Base-by-base conservation (phyloP, 176 grass and related monocot species). In the Thinopyrum elongatum region DNA sequence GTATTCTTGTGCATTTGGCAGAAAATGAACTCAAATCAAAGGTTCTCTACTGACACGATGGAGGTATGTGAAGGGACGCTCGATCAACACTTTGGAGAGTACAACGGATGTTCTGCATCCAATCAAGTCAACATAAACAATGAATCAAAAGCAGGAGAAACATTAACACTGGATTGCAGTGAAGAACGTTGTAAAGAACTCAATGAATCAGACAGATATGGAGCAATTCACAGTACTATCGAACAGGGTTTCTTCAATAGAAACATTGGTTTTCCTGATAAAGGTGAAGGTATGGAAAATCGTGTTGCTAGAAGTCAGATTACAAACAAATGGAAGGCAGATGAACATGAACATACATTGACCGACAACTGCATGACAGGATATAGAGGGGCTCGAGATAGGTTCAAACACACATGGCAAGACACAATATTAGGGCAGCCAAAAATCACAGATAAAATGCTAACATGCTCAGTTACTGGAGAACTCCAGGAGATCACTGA, bases 1-100 rank as follows among this genome's bases (percentile, higher is more conserved):
- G 25, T 86, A 21, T 65, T 81, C 59, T 73, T 94, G 67, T 76
- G 5, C 60, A 79, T 70, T 94, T 62, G 73, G 41, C 92, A 94
- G 92, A 94, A 87, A 79, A 67, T 67, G 81, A 80, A 57, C n/a
- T 36, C 22, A 33, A 15, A 94, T 72, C 58, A 61, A 84, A 74
- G 77, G 26, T 65, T 66, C 38, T 73, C 69, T 76, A 36, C 23
- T 35, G 77, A 58, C 69, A 34, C 61, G 23, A 69, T 8, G 2
- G 64, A 59, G 22, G 74, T 84, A 47, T 64, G 38, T 82, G 28
- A 57, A 63, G 35, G 28, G 59, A 30, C 67, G 7, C 22, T 74
- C 22, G 39, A 26, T 68, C 26, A 82, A 84, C 21, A 55, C 4
- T 87, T 82, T 47, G 49, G 67, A 60, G 70, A 59, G 41, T 30